Evolutionary conservation across 1,284 basidiomycete species (phyloP).

Genomic region (Leccinum pachyderme): DNA sequence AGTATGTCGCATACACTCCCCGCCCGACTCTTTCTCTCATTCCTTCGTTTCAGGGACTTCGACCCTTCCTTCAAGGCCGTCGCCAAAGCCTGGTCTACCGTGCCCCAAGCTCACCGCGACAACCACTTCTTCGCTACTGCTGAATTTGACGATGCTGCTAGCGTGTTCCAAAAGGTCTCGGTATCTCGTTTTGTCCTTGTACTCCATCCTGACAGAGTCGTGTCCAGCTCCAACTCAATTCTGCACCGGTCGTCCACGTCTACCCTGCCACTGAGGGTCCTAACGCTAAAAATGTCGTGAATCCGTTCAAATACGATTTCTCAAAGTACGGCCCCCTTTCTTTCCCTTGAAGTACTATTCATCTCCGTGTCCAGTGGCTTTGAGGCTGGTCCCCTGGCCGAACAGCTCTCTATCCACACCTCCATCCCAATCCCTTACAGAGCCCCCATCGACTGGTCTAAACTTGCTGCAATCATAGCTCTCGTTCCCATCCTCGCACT

Average conservation of each 20-base stretch:
- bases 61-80: constrained; percentile 78
- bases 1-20: constrained; percentile 40
- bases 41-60: constrained; percentile 61
- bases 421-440: constrained; percentile 73
- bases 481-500: constrained; percentile 46
- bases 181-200: neutral
- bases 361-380: constrained; percentile 65
- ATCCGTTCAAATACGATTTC: constrained; percentile 77
- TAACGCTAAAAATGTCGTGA: constrained; percentile 51
- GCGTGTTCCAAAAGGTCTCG: constrained; percentile 77
- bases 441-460: constrained; percentile 68
- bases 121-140: constrained; percentile 89
- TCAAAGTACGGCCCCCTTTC: constrained; percentile 47
- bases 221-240: constrained; percentile 58
- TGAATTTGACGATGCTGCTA: constrained; percentile 78
- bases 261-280: constrained; percentile 75
- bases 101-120: constrained; percentile 60
- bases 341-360: constrained; percentile 7
- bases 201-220: constrained; percentile 9
- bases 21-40: neutral
- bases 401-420: constrained; percentile 70
- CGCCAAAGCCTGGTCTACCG: constrained; percentile 75
- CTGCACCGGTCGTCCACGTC: constrained; percentile 82
- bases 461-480: constrained; percentile 45
- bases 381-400: constrained; percentile 71